phyloP scores from a whole-genome alignment of 192 early-diverging fungal genomes.

The Chytriomyces sp. region DNA sequence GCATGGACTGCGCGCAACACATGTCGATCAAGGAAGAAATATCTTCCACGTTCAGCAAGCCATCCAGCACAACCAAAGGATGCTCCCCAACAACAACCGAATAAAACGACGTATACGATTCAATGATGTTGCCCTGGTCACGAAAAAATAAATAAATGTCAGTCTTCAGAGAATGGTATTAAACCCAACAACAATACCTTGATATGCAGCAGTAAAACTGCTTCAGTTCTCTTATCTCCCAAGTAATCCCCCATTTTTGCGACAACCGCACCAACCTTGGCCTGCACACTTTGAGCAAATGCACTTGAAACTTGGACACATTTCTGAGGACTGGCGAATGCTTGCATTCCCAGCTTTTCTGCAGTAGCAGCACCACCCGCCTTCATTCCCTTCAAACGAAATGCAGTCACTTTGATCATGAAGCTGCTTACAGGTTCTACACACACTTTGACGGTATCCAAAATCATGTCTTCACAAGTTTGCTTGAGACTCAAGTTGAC shows the following conservation, averaged over 20 bases:
- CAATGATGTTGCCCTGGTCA: conserved; percentile 45
- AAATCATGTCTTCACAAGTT: conserved; percentile 79
- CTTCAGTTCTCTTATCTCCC: conserved; percentile 77
- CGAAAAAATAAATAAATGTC: background rate
- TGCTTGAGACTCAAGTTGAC: conserved; percentile 72
- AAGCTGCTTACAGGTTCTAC: conserved; percentile 70
- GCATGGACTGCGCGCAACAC: conserved; percentile 17
- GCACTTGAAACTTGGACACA: conserved; percentile 45
- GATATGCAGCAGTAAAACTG: conserved; percentile 71
- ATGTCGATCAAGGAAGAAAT: conserved; percentile 37
- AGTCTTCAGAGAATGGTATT: conserved; percentile 9
- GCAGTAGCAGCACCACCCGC: background rate
- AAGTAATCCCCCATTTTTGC: conserved; percentile 71
- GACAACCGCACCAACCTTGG: conserved; percentile 58
- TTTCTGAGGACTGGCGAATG: conserved; percentile 29
- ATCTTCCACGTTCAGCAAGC: conserved; percentile 39
- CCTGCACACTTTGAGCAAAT: conserved; percentile 62
- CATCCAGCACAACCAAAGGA: conserved; percentile 35
- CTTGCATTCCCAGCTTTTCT: conserved; percentile 20
- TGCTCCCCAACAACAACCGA: conserved; percentile 43
- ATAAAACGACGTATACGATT: conserved; percentile 45
- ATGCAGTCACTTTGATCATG: conserved; percentile 70
- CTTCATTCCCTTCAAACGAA: conserved; percentile 49
- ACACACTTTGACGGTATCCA: conserved; percentile 65
- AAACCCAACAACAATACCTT: conserved; percentile 51